These are phyloP conservation scores for Epichloe festucae DNA, from an alignment of 2,329 filamentous ascomycete genomes.

Conservation along the genomic window DNA sequence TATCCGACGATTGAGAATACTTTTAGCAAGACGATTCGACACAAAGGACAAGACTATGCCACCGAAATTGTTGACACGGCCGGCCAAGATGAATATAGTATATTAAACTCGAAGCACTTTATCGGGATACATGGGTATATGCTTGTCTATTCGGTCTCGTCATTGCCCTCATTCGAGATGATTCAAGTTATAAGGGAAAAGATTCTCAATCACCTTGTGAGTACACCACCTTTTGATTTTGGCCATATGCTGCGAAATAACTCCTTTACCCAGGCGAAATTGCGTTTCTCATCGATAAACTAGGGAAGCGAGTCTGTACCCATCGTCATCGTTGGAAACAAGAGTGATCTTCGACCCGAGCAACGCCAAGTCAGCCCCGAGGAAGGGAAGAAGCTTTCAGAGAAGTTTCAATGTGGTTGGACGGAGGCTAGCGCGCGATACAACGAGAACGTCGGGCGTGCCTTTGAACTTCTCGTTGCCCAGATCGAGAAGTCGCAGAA, in stretches of 20 bases:
- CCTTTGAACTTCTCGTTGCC: constrained; percentile 86
- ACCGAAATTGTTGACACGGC: constrained; percentile 98
- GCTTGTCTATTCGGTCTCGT: constrained; percentile 95
- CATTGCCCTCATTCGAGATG: constrained; percentile 93
- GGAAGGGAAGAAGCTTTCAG: constrained; percentile 71
- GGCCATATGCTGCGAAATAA: neutral
- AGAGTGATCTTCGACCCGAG: constrained; percentile 84
- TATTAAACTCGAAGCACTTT: constrained; percentile 96
- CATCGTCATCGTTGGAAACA: constrained; percentile 92
- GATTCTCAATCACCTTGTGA: constrained; percentile 87
- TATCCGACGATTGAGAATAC: constrained; percentile 99
- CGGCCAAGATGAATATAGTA: constrained; percentile 97
- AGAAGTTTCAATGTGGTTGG: constrained; percentile 84
- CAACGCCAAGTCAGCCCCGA: constrained; percentile 82
- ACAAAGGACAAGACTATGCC: constrained; percentile 83
- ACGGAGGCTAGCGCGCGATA: constrained; percentile 90
- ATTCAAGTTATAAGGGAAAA: constrained; percentile 95
- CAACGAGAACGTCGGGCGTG: constrained; percentile 84
- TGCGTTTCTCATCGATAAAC: neutral
- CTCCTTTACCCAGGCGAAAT: neutral
- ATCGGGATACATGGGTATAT: constrained; percentile 99
- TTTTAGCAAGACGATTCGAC: constrained; percentile 89
- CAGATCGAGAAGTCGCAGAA: constrained; percentile 94
- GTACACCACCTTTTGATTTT: constrained; percentile 16
- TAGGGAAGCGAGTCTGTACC: constrained; percentile 87